Base-by-base conservation (phyloP, 495 filamentous ascomycete genomes). In the Durotheca rogersii region DNA sequence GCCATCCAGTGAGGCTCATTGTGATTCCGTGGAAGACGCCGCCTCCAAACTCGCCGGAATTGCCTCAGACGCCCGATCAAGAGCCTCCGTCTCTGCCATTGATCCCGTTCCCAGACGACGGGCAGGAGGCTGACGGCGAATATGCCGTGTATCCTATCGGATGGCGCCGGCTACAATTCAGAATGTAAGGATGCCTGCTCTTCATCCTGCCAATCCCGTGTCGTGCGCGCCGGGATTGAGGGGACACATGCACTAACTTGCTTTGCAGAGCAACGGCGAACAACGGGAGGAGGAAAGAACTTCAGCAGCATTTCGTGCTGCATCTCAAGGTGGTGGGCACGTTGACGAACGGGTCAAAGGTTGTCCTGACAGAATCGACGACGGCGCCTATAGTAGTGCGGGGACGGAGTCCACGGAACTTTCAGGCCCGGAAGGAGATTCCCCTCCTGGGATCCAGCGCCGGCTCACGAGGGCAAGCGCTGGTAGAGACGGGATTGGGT, bases 1-100 rank as follows among this genome's bases (percentile, higher is more conserved):
- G 87, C 31, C 88, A 93, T 57, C 75, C 87, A 0, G 89, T 96
- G 19, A 89, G 90, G 64, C 82, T 96, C 45, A 96, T 96, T 45
- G 92, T 90, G 9, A 92, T 96, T 30, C 90, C 90, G 1, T 96
- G 89, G 89, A 96, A 96, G 74, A 95, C 90, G 12, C 89, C 90
- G 1, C 85, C 85, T 32, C 84, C 85, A 34, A 90, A 84, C 64
- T 78, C 80, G 19, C 80, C 83, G 48, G 72, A 82, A 41, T 63
- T 78, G 10, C 74, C 72, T 58, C 65, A 80, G 41, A 72, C 67
- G 2, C 68, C 75, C 9, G 78, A 81, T 48, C 75, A 78, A 54
- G 78, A 81, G 50, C 78, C 78, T 7, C 67, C 76, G 12, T 74
- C 86, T 12, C 84, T 94, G 47, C 88, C 87, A 0, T 66, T 96